Percentiles rank a stretch among this genome's conserved stretches.
phyloP scores from a whole-genome alignment of 2,329 filamentous ascomycete genomes.

The Paraphaeosphaeria sporulosa region DNA sequence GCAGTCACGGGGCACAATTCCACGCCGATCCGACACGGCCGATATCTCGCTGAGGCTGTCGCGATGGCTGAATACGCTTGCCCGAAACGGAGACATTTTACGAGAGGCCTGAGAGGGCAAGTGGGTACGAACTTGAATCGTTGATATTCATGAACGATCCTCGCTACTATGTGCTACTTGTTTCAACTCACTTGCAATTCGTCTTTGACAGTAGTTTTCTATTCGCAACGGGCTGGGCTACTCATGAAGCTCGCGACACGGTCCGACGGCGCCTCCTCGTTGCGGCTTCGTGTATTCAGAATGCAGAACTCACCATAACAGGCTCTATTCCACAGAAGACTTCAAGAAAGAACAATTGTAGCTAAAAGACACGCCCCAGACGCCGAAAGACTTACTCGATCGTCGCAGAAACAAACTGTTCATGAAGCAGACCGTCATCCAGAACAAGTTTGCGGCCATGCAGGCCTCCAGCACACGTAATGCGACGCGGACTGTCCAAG shows the following conservation, averaged over 20 bases:
- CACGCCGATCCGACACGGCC: too few relatives aligned
- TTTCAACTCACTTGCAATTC: background rate
- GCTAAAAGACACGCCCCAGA: too few relatives aligned
- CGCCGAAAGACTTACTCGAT: too few relatives aligned
- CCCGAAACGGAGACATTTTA: conserved; percentile 8
- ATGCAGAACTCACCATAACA: background rate
- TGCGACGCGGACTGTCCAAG: background rate
- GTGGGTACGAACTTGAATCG: conserved; percentile 4
- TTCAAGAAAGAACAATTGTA: too few relatives aligned
- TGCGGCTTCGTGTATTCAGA: background rate
- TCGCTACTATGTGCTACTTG: background rate
- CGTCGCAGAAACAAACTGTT: too few relatives aligned
- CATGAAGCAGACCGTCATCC: too few relatives aligned
- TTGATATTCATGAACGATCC: background rate
- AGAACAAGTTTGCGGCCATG: background rate
- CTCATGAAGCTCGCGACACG: background rate
- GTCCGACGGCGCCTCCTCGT: background rate
- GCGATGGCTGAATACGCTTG: background rate
- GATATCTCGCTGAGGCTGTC: background rate
- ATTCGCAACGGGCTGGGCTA: background rate
- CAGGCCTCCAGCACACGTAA: background rate
- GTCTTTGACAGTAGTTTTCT: background rate
- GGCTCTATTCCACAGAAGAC: background rate
- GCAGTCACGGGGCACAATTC: background rate
- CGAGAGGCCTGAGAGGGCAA: conserved; percentile 1